Base-by-base conservation (phyloP, 495 filamentous ascomycete species). In the Hypoxylon subgilvum region DNA sequence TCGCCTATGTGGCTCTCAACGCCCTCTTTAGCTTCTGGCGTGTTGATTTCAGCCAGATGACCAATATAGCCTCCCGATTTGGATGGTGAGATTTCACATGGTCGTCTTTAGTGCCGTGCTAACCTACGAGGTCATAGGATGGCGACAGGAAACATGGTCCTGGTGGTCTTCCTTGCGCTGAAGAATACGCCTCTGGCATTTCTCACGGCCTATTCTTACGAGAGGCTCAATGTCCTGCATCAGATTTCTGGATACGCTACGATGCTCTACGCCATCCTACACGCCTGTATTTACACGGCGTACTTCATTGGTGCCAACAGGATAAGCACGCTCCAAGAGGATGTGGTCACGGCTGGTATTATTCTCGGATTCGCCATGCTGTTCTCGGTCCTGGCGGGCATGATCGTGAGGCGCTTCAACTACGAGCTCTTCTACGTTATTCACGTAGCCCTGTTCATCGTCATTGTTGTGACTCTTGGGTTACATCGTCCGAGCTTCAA, bases 401-500 rank as follows among this genome's bases (percentile, higher is more conserved):
- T 77, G 56, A 65, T 79, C 1, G 57, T 84, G 16, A 73, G 71
- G 13, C 71, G 77, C 12, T 56, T 73, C 28, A 68, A 74, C 56
- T 87, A 87, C 47, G 84, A 87, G 61, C 56, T 77, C 0, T 87
- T 87, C 66, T 85, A 85, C 51, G 66, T 82, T 10, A 69, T 79
- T 27, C 84, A 87, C 42, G 52, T 87, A 28, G 32, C 58, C 4
- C 73, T 79, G 35, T 85, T 82, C 65, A 68, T 84, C 5, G 42
- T 81, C 10, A 72, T 74, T 12, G 65, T 85, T 25, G 70, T 84
- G 44, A 67, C 72, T 14, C 47, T 84, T 10, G 82, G 76, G 16
- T 62, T 85, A 25, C 84, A 86, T 43, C 81, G 78, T 32, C 83
- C 82, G 4, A 64, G 74, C 1, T 61, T 81, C 28, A 66, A 73